Base-by-base conservation (phyloP, 176 grass and related monocot genomes). In the Carex myosuroides region DNA sequence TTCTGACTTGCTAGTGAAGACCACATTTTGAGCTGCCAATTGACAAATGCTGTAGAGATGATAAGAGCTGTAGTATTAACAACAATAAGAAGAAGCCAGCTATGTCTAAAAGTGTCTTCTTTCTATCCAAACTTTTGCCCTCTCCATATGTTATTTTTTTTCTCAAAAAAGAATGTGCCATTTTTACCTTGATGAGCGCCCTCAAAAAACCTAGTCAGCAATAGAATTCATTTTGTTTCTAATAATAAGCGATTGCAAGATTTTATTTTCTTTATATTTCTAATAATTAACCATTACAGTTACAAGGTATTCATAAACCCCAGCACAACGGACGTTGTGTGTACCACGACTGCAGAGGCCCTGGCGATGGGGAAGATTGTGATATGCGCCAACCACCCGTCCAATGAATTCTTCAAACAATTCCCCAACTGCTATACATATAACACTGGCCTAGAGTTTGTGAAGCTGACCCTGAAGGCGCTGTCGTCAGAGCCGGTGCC, bases 271-370 rank as follows among this genome's bases (percentile, higher is more conserved):
- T 70, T 32, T 17, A 14, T 52, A 54, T 13, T 4, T 84, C 61
- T 81, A 60, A 61, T 48, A 64, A 60, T 81, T n/a, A 26, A 63
- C 6, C 20, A 2, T 79, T 59, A 69, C 91, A 99, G 93, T 86
- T 99, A 99, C 86, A 99, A 99, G 93, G 91, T 95, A 70, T 99
- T 99, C 85, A 92, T 95, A 86, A 99, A 99, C 65, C 93, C 96
- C 58, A 99, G 96, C 89, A 99, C 93, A 59, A 89, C 96, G 21
- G 95, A 98, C 86, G 95, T 99, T 14, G 93, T 99, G 48, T 99
- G 96, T 85, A 99, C 93, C 3, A 99, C 96, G 83, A 99, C 96
- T 52, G 89, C 93, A 79, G 96, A 99, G 85, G 93, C 96, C 32
- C 84, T 99, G 71, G 91, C 96, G 0, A 99, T 99, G 96, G 96